Evolutionary conservation across 176 grass and related monocot genomes (phyloP), one percentile per base, ranked within the genome.

Genomic region (Juncus effusus): DNA sequence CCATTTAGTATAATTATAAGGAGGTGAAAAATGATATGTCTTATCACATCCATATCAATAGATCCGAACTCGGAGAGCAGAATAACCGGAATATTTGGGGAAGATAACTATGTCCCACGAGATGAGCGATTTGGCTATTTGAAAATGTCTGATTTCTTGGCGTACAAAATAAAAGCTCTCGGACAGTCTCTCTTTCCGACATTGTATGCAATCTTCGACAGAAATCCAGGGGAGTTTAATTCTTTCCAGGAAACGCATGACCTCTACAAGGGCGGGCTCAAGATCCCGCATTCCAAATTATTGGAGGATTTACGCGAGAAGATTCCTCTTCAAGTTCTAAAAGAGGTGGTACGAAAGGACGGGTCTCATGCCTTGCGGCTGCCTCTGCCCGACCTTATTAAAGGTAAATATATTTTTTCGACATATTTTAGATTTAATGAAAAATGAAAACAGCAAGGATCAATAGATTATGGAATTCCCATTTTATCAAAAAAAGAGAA

Each of bases 101-200:
- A 78, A 4, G 13, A 82, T 6, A 93, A 87, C 40, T 93, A 93
- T 38, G 76, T 93, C 19, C 84, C 89, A 0, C 72, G 84, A 5
- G 89, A 93, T 8, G 89, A 93, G 76, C 84, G 81, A 2, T 93
- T 93, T 15, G 89, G 76, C 0, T 69, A 85, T 63, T 72, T 93
- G 3, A 93, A 88, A 59, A 80, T 85, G 89, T 44, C 81, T 0
- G 89, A 93, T 54, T 93, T 93, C 37, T 28, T 73, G 3, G 75
- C 78, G 1, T 78, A 77, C 72, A 60, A 81, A 4, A 13, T 93
- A 55, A 93, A 93, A 63, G 81, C 81, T 0, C 16, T 93, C 6
- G 9, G 45, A 35, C 54, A 87, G n/a, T 65, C 78, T 0, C 45
- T 93, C 40, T 5, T 82, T 15, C 89, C 89, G 4, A 64, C 78